Conservation (phyloP, 371 early-diverging fungal genomes). For the Apophysomyces variabilis region DNA sequence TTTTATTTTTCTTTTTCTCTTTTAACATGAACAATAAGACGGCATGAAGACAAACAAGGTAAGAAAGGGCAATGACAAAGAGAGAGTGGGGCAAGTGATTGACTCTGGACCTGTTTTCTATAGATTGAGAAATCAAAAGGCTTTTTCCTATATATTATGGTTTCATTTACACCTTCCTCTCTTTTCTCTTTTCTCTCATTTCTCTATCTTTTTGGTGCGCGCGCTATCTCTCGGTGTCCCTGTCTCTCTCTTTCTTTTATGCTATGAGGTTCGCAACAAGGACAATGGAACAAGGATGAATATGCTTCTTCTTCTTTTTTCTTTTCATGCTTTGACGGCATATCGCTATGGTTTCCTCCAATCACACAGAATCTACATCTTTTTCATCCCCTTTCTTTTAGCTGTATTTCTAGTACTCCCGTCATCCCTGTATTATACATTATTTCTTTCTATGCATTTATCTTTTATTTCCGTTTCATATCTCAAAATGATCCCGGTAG, state of each 20-base stretch:
- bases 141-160: too few relatives aligned
- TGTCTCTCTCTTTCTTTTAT: too few relatives aligned
- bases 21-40: not conserved
- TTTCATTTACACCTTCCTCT: too few relatives aligned
- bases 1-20: not conserved
- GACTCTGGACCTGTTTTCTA: too few relatives aligned
- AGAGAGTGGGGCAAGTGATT: too few relatives aligned
- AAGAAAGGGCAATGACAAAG: too few relatives aligned
- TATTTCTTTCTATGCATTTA: slow-evolving; percentile 14
- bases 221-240: too few relatives aligned
- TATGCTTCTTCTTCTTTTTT: slow-evolving; percentile 7
- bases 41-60: too few relatives aligned
- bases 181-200: not conserved
- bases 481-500: slow-evolving; percentile 1
- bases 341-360: slow-evolving; percentile 7
- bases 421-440: slow-evolving; percentile 7
- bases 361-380: not conserved
- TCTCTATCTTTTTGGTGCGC: not conserved
- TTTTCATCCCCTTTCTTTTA: not conserved
- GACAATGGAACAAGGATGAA: not conserved
- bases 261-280: too few relatives aligned
- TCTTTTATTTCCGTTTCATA: slow-evolving; percentile 13
- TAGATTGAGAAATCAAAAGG: too few relatives aligned
- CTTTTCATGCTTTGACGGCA: slow-evolving; percentile 10
- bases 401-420: slow-evolving; percentile 2